Evolutionary conservation across 2,329 filamentous ascomycete species (phyloP).

Genomic region (Aspergillus sp.): DNA sequence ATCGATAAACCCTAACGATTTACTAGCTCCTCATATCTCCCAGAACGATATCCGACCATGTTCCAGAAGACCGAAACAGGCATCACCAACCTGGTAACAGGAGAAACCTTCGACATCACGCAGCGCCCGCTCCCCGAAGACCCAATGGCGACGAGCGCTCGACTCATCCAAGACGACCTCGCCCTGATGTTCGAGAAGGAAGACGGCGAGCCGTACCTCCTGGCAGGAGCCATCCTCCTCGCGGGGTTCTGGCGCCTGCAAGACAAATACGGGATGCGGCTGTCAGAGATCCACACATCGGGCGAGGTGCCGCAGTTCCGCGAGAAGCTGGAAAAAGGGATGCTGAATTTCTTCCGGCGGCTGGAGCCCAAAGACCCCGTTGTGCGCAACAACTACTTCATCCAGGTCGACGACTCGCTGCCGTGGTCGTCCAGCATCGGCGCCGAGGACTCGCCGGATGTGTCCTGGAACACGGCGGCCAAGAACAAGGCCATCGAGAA

Average conservation of each 20-base stretch:
- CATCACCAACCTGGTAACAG: conserved; percentile 61
- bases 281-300: conserved; percentile 70
- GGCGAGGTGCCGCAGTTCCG: conserved; percentile 66
- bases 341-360: conserved; percentile 71
- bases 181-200: conserved; percentile 70
- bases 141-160: conserved; percentile 64
- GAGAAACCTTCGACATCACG: conserved; percentile 61
- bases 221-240: conserved; percentile 65
- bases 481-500: conserved; percentile 63
- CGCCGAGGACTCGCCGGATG: conserved; percentile 53
- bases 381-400: conserved; percentile 72
- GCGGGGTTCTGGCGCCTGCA: conserved; percentile 74
- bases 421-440: conserved; percentile 72
- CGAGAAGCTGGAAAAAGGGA: conserved; percentile 64
- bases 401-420: conserved; percentile 71
- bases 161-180: conserved; percentile 71
- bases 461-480: conserved; percentile 67
- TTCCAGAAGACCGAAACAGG: conserved; percentile 56
- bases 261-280: conserved; percentile 71
- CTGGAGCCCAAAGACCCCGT: conserved; percentile 59
- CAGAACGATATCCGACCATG: conserved; percentile 63
- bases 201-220: conserved; percentile 72
- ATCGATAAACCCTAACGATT: conserved; percentile 1
- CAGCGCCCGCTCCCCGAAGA: conserved; percentile 60
- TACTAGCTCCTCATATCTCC: conserved; percentile 51